Conservation (phyloP, 768 basidiomycete genomes). For the Leccinum uliginosum region DNA sequence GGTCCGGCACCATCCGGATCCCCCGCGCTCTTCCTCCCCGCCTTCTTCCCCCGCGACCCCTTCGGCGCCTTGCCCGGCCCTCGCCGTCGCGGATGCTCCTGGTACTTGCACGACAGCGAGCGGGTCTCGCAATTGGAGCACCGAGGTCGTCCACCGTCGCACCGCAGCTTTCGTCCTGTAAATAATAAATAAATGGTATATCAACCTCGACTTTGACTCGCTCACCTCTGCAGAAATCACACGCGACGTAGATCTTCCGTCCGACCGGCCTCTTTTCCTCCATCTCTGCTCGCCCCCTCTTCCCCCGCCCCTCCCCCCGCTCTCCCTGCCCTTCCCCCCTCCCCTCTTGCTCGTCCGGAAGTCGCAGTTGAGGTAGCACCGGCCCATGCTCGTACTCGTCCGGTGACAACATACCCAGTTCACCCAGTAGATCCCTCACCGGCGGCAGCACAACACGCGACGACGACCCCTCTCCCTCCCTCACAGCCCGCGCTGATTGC, state of each 20-base stretch:
- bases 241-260: conserved; percentile 48
- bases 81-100: conserved; percentile 48
- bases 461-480: conserved; percentile 14
- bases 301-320: conserved; percentile 11
- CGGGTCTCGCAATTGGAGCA: conserved; percentile 63
- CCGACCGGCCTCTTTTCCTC: conserved; percentile 22
- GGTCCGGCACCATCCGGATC: conserved; percentile 26
- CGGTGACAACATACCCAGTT: conserved; percentile 17
- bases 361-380: conserved; percentile 26
- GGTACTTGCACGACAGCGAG: conserved; percentile 50
- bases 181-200: too few relatives aligned
- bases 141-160: conserved; percentile 60
- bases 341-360: conserved; percentile 19
- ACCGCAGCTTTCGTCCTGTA: conserved; percentile 69
- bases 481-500: conserved; percentile 6
- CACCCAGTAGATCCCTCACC: conserved; percentile 23
- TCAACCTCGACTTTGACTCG: too few relatives aligned
- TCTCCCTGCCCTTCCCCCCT: conserved; percentile 14
- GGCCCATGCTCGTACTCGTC: conserved; percentile 20
- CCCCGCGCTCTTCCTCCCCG: conserved; percentile 23
- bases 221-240: conserved; percentile 75
- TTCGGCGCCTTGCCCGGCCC: conserved; percentile 75
- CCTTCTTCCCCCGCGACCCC: conserved; percentile 47
- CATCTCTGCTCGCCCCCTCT: conserved; percentile 18
- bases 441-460: conserved; percentile 27